A percentile compares a stretch with the other conserved stretches of the same genome.
Conservation (phyloP, 1,284 basidiomycete species). For the Bjerkandera adusta region DNA sequence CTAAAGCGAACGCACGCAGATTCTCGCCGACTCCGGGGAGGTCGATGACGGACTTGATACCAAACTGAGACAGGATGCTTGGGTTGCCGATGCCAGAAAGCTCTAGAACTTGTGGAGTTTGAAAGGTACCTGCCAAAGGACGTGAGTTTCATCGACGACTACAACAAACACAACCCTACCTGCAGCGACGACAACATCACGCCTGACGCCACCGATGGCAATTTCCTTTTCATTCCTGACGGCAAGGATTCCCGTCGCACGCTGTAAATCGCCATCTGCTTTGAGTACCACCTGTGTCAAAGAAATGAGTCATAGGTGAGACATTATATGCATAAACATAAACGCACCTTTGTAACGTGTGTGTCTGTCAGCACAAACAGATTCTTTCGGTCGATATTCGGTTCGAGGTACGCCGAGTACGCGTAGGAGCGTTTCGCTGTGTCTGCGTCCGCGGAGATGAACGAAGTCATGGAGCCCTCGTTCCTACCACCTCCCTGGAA, state of each 20-base stretch:
- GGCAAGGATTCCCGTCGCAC: neutral
- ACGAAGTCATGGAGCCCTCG: neutral
- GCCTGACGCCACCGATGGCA: neutral
- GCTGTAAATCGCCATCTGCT: neutral
- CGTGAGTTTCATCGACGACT: neutral
- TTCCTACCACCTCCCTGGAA: neutral
- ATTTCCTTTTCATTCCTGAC: neutral
- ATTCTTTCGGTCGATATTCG: conserved; percentile 2
- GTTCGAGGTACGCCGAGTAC: conserved; percentile 6
- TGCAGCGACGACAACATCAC: neutral
- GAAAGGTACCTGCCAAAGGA: neutral
- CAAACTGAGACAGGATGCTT: conserved; percentile 10
- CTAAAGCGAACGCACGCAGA: conserved; percentile 5
- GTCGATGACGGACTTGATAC: conserved; percentile 19
- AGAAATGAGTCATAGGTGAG: neutral
- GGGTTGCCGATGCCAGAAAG: conserved; percentile 19
- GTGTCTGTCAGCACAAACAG: conserved; percentile 1
- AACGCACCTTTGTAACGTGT: neutral
- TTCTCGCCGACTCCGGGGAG: conserved; percentile 22
- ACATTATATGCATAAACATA: neutral
- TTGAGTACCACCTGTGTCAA: neutral
- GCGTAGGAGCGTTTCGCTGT: conserved; percentile 8
- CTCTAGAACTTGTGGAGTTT: conserved; percentile 18
- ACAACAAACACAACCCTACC: neutral
- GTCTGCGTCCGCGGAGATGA: conserved; percentile 5